Conservation (phyloP, 495 filamentous ascomycete genomes). For the Annulohypoxylon nitens region DNA sequence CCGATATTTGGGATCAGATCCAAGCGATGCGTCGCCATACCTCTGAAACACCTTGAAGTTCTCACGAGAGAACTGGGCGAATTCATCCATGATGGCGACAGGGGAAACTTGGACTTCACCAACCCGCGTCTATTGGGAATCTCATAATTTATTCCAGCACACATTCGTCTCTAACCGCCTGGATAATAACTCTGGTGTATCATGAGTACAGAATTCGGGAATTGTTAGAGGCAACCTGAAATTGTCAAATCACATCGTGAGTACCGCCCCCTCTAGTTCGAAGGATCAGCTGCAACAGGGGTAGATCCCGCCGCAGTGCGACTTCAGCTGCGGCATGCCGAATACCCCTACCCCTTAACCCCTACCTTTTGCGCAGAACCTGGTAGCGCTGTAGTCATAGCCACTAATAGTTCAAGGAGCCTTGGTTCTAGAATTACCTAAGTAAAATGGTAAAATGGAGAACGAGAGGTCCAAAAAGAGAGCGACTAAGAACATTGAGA, state of each 20-base stretch:
- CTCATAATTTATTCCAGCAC: slow-evolving; percentile 8
- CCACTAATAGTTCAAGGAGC: not conserved
- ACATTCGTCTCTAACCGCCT: not conserved
- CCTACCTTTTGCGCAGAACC: not conserved
- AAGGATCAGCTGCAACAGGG: slow-evolving; percentile 23
- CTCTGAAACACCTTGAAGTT: slow-evolving; percentile 44
- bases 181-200: not conserved
- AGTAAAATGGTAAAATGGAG: not conserved
- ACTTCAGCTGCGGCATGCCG: slow-evolving; percentile 6
- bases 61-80: slow-evolving; percentile 43
- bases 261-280: not conserved
- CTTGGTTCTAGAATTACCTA: not conserved
- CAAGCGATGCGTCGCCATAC: slow-evolving; percentile 33
- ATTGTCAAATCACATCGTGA: not conserved
- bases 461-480: not conserved
- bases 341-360: not conserved
- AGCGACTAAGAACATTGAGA: not conserved
- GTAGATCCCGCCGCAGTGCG: slow-evolving; percentile 5
- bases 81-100: slow-evolving; percentile 40
- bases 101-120: slow-evolving; percentile 27
- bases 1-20: slow-evolving; percentile 32
- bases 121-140: not conserved
- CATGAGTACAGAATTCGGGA: not conserved
- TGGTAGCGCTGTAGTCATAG: not conserved
- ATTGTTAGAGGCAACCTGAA: not conserved